These are phyloP conservation scores for Phytomonas sp. DNA, from an alignment of 208 protist genomes.

Conservation along the genomic window DNA sequence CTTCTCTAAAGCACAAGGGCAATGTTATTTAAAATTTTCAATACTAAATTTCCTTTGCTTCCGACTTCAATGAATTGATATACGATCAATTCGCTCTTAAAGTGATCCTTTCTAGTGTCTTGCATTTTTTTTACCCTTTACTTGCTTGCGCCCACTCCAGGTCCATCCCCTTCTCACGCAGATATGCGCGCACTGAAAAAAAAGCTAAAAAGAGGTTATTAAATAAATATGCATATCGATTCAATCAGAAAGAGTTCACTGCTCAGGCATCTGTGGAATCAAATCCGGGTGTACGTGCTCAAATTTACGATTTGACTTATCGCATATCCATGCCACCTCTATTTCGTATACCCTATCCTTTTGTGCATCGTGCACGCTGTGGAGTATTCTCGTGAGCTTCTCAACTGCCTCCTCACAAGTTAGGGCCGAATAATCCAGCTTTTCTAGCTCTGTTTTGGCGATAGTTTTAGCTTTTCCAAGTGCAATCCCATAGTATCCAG, in stretches of 20 bases:
- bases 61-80: not conserved
- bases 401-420: conserved; percentile 93
- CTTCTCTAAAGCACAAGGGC: not conserved
- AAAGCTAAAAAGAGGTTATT: conserved; percentile 4
- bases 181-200: conserved; percentile 4
- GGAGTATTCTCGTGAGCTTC: conserved; percentile 91
- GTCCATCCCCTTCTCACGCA: not conserved
- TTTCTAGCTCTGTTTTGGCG: conserved; percentile 98
- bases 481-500: conserved; percentile 93
- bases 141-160: not conserved
- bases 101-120: not conserved
- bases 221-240: conserved; percentile 6
- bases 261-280: conserved; percentile 39
- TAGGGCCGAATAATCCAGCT: conserved; percentile 92
- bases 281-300: conserved; percentile 47
- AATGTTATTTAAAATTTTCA: not conserved
- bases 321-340: conserved; percentile 96
- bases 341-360: conserved; percentile 97
- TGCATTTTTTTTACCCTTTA: not conserved
- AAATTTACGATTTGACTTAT: conserved; percentile 79
- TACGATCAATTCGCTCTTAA: not conserved
- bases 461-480: conserved; percentile 97
- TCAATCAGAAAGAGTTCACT: conserved; percentile 11
- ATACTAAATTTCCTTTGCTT: not conserved
- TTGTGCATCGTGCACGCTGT: conserved; percentile 72